A percentile compares a stretch with the other conserved stretches of the same genome.
Evolutionary conservation across 768 basidiomycete genomes (phyloP).

Genomic region (Rhizopogon vinicolor): DNA sequence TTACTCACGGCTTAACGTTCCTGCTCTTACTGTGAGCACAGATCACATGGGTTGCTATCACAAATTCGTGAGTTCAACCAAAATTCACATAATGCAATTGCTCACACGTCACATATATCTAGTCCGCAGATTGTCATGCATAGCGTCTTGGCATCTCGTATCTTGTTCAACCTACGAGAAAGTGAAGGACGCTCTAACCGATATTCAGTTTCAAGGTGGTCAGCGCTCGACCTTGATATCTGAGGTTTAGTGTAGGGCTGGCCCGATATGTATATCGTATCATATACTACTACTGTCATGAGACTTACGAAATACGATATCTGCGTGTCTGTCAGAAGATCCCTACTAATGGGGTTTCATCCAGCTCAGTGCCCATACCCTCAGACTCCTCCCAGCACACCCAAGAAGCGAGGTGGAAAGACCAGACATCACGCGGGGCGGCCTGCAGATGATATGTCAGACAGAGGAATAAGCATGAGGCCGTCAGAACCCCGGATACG

Average conservation of each 20-base stretch:
- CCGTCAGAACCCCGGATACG: neutral
- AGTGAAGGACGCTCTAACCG: neutral
- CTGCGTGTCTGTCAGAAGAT: neutral
- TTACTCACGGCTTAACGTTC: neutral
- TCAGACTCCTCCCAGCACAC: no score
- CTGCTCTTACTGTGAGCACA: neutral
- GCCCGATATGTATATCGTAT: neutral
- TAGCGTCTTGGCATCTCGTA: slow-evolving; percentile 19
- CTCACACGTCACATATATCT: neutral
- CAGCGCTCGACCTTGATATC: no score
- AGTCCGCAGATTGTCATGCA: slow-evolving; percentile 24
- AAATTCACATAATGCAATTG: neutral
- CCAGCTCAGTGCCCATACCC: no score
- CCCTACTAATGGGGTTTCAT: no score
- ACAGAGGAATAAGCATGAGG: neutral
- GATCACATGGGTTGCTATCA: neutral
- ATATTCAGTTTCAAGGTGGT: neutral
- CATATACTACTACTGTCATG: neutral
- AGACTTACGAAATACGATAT: neutral
- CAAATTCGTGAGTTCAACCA: neutral
- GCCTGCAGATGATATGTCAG: neutral
- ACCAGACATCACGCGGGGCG: no score
- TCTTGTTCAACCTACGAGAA: slow-evolving; percentile 22
- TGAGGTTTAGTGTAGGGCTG: neutral
- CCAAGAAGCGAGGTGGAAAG: no score